Conservation (phyloP, 192 early-diverging fungal genomes). For the Backusella liffmaniae region DNA sequence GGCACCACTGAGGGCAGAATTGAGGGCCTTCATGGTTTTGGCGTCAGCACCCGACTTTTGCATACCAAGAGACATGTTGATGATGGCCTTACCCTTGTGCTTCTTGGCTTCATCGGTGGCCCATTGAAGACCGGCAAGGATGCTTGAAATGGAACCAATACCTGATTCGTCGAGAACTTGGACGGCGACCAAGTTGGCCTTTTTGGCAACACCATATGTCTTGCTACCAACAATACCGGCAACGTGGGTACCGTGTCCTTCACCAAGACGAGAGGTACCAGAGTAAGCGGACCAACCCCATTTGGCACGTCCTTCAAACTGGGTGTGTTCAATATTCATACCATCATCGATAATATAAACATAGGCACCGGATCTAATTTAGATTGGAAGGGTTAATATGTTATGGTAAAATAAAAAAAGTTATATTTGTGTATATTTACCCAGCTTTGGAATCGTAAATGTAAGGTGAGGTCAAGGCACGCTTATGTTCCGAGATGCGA, state of each 20-base stretch:
- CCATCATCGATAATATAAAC: slow-evolving; percentile 66
- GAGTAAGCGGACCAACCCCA: slow-evolving; percentile 42
- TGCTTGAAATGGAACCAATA: slow-evolving; percentile 46
- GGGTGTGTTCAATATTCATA: slow-evolving; percentile 55
- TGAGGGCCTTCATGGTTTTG: slow-evolving; percentile 53
- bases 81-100: slow-evolving; percentile 41
- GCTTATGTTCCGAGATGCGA: slow-evolving; percentile 73
- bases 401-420: too few relatives aligned
- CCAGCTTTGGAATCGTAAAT: slow-evolving; percentile 19
- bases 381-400: too few relatives aligned
- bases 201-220: slow-evolving; percentile 73
- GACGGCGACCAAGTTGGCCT: slow-evolving; percentile 61
- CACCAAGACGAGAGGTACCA: slow-evolving; percentile 11
- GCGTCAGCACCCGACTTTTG: slow-evolving; percentile 36
- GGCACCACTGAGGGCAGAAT: slow-evolving; percentile 57
- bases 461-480: slow-evolving; percentile 14
- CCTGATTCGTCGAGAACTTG: slow-evolving; percentile 65
- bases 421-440: slow-evolving; percentile 7
- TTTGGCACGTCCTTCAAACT: slow-evolving; percentile 74
- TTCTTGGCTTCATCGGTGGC: slow-evolving; percentile 29
- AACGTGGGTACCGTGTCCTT: slow-evolving; percentile 63
- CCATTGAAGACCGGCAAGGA: slow-evolving; percentile 48
- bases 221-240: slow-evolving; percentile 66
- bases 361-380: slow-evolving; percentile 38
- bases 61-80: slow-evolving; percentile 79